A percentile compares a stretch with the other conserved stretches of the same genome.
phyloP scores from a whole-genome alignment of 306 rosid species.

The Ammopiptanthus mongolicus region DNA sequence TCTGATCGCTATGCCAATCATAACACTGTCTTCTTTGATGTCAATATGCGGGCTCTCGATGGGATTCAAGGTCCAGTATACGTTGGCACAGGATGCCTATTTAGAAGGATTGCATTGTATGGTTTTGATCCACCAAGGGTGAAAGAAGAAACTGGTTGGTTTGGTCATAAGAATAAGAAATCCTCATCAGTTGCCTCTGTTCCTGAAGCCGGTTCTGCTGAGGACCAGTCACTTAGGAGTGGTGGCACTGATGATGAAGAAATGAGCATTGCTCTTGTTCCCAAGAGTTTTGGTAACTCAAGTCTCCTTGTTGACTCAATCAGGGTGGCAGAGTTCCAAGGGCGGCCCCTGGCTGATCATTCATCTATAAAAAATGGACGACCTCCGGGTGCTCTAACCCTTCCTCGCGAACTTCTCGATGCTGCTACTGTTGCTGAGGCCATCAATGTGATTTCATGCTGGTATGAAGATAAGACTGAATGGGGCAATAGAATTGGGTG shows the following conservation, averaged over 20 bases:
- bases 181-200: conserved; percentile 57
- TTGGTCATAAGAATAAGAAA: conserved; percentile 46
- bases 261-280: conserved; percentile 48
- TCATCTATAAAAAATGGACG: conserved; percentile 58
- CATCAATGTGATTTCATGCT: conserved; percentile 61
- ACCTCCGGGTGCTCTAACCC: conserved; percentile 55
- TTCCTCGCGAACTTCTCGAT: conserved; percentile 55
- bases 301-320: conserved; percentile 54
- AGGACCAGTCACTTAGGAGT: conserved; percentile 23
- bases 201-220: conserved; percentile 37
- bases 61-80: conserved; percentile 80
- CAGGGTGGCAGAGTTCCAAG: conserved; percentile 65
- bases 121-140: conserved; percentile 66
- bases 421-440: conserved; percentile 67
- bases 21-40: conserved; percentile 78
- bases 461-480: conserved; percentile 79
- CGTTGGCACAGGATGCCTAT: conserved; percentile 81
- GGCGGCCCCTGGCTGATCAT: conserved; percentile 72
- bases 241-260: conserved; percentile 41
- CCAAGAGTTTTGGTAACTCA: conserved; percentile 76
- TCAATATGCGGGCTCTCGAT: conserved; percentile 79
- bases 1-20: conserved; percentile 82
- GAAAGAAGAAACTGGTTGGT: conserved; percentile 43
- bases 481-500: conserved; percentile 73
- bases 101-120: conserved; percentile 64